A percentile compares a stretch with the other conserved stretches of the same genome.
phyloP scores from a whole-genome alignment of 1,139 yeast genomes.

The Candida glucosophila region DNA sequence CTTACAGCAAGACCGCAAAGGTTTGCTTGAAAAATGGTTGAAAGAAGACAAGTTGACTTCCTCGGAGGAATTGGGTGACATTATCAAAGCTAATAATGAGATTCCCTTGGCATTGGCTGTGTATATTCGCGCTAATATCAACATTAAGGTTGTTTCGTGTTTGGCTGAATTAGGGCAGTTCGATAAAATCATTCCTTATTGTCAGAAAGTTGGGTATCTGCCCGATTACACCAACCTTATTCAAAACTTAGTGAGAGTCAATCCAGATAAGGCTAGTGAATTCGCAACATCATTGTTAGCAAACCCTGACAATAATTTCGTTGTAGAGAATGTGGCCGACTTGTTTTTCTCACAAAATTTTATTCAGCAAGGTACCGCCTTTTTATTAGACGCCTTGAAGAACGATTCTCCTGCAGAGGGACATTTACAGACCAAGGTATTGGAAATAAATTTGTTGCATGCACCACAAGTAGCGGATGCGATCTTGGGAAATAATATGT shows the following conservation, averaged over 20 bases:
- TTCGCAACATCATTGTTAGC: conserved; percentile 83
- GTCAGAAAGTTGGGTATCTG: conserved; percentile 78
- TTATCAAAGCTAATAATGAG: conserved; percentile 78
- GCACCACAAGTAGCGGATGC: conserved; percentile 99
- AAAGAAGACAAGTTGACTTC: conserved; percentile 89
- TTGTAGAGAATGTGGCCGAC: conserved; percentile 84
- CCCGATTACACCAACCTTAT: conserved; percentile 89
- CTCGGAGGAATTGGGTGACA: conserved; percentile 95
- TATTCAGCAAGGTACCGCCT: conserved; percentile 98
- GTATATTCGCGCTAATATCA: conserved; percentile 76
- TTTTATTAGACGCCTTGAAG: conserved; percentile 89
- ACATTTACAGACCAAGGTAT: conserved; percentile 86
- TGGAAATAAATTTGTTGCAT: conserved; percentile 86
- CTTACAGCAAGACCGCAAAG: conserved; percentile 90
- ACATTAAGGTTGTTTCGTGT: conserved; percentile 84
- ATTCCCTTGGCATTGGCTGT: conserved; percentile 83
- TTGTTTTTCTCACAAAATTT: conserved; percentile 90
- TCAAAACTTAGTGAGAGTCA: conserved; percentile 83
- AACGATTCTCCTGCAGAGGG: conserved; percentile 94
- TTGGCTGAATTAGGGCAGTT: conserved; percentile 95
- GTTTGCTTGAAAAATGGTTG: conserved; percentile 91
- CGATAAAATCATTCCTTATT: conserved; percentile 90
- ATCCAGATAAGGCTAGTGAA: conserved; percentile 97
- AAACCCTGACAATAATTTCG: conserved; percentile 54
- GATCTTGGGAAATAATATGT: conserved; percentile 90